These are phyloP conservation scores for Parathielavia appendiculata DNA, from an alignment of 495 filamentous ascomycete genomes.

Conservation along the genomic window DNA sequence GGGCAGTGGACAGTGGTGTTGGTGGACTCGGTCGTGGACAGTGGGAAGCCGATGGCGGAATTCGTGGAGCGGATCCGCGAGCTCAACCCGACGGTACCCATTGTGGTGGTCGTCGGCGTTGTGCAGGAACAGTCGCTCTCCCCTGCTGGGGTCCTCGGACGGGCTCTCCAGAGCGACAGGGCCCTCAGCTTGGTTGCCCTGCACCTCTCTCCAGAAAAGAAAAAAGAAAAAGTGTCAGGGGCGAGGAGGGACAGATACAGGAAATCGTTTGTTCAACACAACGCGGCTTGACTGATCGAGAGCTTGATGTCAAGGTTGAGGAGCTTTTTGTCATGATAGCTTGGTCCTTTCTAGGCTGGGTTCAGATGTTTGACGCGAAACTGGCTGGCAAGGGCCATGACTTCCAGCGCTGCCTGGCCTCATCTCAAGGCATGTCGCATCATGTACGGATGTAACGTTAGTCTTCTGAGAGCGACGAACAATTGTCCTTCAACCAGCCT, in stretches of 20 bases:
- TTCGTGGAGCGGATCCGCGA: constrained; percentile 50
- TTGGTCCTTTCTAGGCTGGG: too few species aligned
- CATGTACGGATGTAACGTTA: too few species aligned
- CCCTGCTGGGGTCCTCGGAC: constrained; percentile 22
- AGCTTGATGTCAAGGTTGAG: too few species aligned
- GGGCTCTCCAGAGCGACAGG: constrained; percentile 22
- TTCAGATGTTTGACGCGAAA: too few species aligned
- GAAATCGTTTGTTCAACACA: constrained; percentile 58
- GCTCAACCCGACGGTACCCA: constrained; percentile 36
- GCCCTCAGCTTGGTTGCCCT: constrained; percentile 47
- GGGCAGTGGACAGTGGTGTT: constrained; percentile 44
- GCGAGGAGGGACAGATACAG: constrained; percentile 51
- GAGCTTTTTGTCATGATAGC: too few species aligned
- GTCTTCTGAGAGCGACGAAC: too few species aligned
- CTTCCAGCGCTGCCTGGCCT: too few species aligned
- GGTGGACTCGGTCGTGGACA: constrained; percentile 62
- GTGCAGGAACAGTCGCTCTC: constrained; percentile 44
- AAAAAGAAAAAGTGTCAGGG: constrained; percentile 52
- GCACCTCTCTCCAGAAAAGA: too few species aligned
- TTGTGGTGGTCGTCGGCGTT: constrained; percentile 56
- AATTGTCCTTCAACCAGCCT: too few species aligned
- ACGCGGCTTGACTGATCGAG: constrained; percentile 18
- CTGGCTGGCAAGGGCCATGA: too few species aligned
- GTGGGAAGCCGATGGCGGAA: constrained; percentile 46
- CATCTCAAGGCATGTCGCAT: too few species aligned